Conservation (phyloP, 495 filamentous ascomycete genomes). For the Aspergillus mulundensis region DNA sequence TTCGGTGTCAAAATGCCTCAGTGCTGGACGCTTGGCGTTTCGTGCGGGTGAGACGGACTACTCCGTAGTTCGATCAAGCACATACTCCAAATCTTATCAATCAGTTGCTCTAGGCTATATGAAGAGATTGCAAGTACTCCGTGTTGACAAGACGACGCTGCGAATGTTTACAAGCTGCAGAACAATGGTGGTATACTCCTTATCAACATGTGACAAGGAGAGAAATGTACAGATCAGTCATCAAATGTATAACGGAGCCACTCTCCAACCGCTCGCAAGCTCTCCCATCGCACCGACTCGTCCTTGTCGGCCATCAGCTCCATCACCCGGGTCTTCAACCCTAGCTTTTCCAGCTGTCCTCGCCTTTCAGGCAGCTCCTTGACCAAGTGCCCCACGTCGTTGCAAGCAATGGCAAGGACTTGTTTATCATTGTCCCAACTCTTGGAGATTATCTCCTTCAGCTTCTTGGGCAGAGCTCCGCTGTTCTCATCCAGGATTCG, state of each 20-base stretch:
- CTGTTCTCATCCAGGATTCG: slow-evolving; percentile 82
- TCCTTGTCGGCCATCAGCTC: slow-evolving; percentile 89
- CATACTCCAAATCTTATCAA: too few relatives aligned
- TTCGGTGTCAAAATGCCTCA: not conserved
- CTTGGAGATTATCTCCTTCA: slow-evolving; percentile 83
- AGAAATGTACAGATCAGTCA: slow-evolving; percentile 22
- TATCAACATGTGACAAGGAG: slow-evolving; percentile 8
- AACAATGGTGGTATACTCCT: slow-evolving; percentile 13
- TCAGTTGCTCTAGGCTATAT: not conserved
- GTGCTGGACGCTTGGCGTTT: not conserved
- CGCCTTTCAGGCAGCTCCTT: slow-evolving; percentile 87
- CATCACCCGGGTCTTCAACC: slow-evolving; percentile 89
- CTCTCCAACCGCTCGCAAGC: slow-evolving; percentile 83
- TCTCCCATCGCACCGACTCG: slow-evolving; percentile 92
- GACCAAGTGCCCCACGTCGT: slow-evolving; percentile 85
- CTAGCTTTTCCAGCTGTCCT: slow-evolving; percentile 77
- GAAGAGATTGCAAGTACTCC: slow-evolving; percentile 11
- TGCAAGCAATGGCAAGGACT: slow-evolving; percentile 92
- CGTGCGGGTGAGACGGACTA: not conserved
- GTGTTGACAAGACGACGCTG: slow-evolving; percentile 12
- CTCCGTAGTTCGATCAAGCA: too few relatives aligned
- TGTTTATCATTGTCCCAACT: slow-evolving; percentile 90
- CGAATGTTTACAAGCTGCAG: slow-evolving; percentile 9
- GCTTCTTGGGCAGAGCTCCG: slow-evolving; percentile 72
- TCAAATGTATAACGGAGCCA: slow-evolving; percentile 93